phyloP scores from a whole-genome alignment of 2,329 filamentous ascomycete species.

The Zymoseptoria crescenta region DNA sequence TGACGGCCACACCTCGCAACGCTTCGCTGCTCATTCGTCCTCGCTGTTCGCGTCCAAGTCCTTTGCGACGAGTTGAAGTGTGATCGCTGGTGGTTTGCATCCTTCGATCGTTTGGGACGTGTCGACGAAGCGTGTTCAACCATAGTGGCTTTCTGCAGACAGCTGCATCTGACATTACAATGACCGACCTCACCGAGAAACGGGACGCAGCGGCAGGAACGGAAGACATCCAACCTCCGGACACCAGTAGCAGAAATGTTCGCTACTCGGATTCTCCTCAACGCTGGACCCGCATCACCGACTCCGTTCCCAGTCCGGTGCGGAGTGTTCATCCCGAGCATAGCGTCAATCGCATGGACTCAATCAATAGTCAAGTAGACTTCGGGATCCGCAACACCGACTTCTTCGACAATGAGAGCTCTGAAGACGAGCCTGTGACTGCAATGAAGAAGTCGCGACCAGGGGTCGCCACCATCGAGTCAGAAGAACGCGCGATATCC shows the following conservation, averaged over 20 bases:
- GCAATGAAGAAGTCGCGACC: conserved; percentile 4
- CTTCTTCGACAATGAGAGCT: conserved; percentile 30
- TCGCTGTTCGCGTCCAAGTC: too few relatives aligned
- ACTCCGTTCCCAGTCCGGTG: conserved; percentile 26
- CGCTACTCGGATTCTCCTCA: conserved; percentile 27
- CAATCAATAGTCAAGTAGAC: conserved; percentile 25
- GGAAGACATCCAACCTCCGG: neutral
- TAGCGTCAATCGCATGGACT: conserved; percentile 19
- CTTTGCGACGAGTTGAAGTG: neutral
- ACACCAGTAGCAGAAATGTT: conserved; percentile 6
- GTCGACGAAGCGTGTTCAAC: neutral
- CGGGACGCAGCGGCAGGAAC: too few relatives aligned
- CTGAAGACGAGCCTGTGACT: conserved; percentile 17
- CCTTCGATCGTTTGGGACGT: neutral
- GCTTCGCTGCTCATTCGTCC: neutral
- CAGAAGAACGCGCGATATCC: conserved; percentile 10
- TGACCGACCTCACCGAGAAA: neutral
- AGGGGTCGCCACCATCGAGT: conserved; percentile 2
- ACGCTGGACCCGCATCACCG: conserved; percentile 27
- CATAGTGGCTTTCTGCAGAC: neutral
- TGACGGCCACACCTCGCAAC: neutral
- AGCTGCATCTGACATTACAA: neutral
- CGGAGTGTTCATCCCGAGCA: conserved; percentile 29
- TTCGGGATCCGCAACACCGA: conserved; percentile 25
- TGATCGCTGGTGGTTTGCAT: neutral